phyloP scores from a whole-genome alignment of 257 asterid genomes.

The Rhazya stricta region DNA sequence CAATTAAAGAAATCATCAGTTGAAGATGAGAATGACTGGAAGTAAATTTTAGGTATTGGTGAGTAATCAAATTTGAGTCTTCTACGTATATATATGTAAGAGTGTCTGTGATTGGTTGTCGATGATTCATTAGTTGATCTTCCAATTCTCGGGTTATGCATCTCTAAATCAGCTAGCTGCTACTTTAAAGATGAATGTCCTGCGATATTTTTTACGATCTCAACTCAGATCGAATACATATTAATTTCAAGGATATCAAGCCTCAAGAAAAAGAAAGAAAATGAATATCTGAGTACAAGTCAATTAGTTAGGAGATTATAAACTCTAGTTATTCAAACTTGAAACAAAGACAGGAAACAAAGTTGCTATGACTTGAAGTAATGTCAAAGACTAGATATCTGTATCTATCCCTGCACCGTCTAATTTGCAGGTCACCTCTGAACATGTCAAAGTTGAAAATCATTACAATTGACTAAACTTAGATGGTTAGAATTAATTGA shows the following conservation, averaged over 20 bases:
- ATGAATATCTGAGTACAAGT: too few species aligned
- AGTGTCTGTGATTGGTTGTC: constrained; percentile 4
- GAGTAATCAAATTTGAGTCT: neutral
- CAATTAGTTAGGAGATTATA: too few species aligned
- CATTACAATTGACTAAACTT: constrained; percentile 29
- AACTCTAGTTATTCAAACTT: too few species aligned
- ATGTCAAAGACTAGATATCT: neutral
- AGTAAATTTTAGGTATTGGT: neutral
- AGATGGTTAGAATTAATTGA: constrained; percentile 27
- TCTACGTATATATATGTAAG: constrained; percentile 3
- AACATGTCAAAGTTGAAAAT: constrained; percentile 30
- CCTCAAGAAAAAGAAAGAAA: too few species aligned
- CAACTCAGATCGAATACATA: too few species aligned
- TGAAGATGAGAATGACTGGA: constrained; percentile 4
- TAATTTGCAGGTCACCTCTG: constrained; percentile 23
- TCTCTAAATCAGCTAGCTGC: neutral
- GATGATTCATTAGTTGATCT: constrained; percentile 7
- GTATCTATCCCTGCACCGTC: constrained; percentile 8
- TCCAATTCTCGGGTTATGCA: neutral
- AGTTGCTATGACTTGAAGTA: neutral
- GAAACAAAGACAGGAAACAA: too few species aligned
- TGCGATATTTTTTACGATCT: neutral
- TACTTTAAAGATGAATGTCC: neutral
- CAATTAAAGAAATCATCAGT: neutral
- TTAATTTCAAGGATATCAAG: too few species aligned